phyloP scores from a whole-genome alignment of 768 basidiomycete species.

The Saitozyma sp. region DNA sequence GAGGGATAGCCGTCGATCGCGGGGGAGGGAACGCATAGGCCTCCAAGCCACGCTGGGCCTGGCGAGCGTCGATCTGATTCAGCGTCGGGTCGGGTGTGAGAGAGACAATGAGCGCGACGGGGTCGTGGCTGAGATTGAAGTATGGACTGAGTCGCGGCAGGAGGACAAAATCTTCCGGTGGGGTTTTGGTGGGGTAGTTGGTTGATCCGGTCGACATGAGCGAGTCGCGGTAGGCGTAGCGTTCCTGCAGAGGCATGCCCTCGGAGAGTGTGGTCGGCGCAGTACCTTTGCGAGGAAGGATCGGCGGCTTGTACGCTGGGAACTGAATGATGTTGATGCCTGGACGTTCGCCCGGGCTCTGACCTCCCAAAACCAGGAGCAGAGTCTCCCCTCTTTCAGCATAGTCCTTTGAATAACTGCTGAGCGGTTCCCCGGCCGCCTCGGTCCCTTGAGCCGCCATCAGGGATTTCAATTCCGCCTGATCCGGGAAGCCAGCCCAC shows the following conservation, averaged over 20 bases:
- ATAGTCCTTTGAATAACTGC: constrained; percentile 49
- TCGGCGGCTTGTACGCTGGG: constrained; percentile 55
- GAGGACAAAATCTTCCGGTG: constrained; percentile 75
- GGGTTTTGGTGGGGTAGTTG: constrained; percentile 63
- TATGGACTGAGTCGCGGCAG: constrained; percentile 71
- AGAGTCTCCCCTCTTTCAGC: constrained; percentile 68
- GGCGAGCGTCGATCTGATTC: constrained; percentile 39
- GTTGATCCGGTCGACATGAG: constrained; percentile 55
- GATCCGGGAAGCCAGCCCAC: constrained; percentile 76
- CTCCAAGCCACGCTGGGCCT: constrained; percentile 60
- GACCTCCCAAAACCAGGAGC: constrained; percentile 76
- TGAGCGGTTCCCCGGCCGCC: constrained; percentile 34
- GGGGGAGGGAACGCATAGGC: constrained; percentile 73
- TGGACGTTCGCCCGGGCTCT: constrained; percentile 58
- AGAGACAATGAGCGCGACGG: constrained; percentile 66
- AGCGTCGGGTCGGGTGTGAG: constrained; percentile 56
- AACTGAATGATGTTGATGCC: constrained; percentile 72
- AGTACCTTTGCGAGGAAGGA: constrained; percentile 23
- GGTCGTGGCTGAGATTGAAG: constrained; percentile 67
- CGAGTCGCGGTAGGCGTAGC: constrained; percentile 67
- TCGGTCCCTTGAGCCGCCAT: constrained; percentile 52
- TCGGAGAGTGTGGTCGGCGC: constrained; percentile 31
- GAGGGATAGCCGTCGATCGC: constrained; percentile 44
- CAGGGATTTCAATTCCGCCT: constrained; percentile 32
- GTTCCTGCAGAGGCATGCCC: constrained; percentile 55